Evolutionary conservation across 164 flowering plant species (phyloP).

Genomic region (Stephania yunnanensis): DNA sequence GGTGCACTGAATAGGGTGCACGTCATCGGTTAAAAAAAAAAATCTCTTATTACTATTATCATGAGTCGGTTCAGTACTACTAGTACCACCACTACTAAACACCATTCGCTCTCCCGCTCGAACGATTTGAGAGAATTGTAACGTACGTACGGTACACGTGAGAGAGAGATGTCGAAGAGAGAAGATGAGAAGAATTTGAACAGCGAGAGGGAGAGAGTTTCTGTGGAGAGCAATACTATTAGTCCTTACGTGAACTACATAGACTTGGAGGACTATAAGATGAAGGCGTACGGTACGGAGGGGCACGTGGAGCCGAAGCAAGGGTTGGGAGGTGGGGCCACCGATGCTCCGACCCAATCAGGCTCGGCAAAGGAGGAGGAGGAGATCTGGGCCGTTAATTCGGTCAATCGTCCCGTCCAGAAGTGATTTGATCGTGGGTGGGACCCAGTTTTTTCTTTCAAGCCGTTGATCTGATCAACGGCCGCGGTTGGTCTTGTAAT

Average conservation of each 20-base stretch:
- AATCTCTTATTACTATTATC: not conserved
- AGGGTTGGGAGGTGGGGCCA: slow-evolving; percentile 5
- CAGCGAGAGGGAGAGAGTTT: slow-evolving; percentile 3
- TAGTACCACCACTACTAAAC: not conserved
- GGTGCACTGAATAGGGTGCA: not conserved
- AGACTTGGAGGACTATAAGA: slow-evolving; percentile 16
- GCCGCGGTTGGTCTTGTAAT: not conserved
- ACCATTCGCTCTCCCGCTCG: no score
- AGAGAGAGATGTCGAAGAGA: not conserved
- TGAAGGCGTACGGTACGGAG: slow-evolving; percentile 14
- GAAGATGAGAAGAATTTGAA: not conserved
- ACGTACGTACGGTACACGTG: no score
- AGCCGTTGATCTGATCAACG: not conserved
- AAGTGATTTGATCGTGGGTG: not conserved
- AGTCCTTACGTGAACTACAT: slow-evolving; percentile 14
- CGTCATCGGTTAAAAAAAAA: not conserved
- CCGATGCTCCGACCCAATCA: slow-evolving; percentile 17
- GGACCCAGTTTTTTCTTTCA: not conserved
- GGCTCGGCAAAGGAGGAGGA: not conserved
- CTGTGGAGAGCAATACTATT: not conserved
- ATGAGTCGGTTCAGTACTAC: not conserved
- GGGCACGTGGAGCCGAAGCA: slow-evolving; percentile 7
- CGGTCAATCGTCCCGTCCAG: no score
- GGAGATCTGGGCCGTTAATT: not conserved
- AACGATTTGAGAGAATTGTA: no score